Conservation (phyloP, 164 flowering plant genomes). For the Hamamelis virginiana region DNA sequence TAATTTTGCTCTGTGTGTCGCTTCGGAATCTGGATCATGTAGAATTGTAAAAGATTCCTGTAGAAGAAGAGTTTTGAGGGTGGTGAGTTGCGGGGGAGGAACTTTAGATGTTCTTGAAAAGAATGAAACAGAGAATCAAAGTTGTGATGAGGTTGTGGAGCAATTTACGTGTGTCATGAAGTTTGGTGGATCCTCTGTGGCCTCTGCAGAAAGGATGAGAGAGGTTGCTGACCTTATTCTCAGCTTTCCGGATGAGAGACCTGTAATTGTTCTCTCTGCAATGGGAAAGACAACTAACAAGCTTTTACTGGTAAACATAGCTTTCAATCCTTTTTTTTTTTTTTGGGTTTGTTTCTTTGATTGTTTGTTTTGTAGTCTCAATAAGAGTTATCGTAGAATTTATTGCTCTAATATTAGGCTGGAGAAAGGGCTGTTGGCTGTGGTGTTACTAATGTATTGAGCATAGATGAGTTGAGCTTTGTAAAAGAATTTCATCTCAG, state of each 20-base stretch:
- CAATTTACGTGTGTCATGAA: constrained; percentile 82
- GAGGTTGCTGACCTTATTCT: constrained; percentile 84
- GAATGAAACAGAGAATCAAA: constrained; percentile 14
- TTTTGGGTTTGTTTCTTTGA: not conserved
- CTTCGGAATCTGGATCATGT: constrained; percentile 19
- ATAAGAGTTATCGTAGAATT: not conserved
- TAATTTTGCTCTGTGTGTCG: constrained; percentile 19
- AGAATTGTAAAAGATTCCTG: constrained; percentile 7
- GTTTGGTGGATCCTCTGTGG: constrained; percentile 95
- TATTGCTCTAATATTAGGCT: constrained; percentile 42
- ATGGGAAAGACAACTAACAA: constrained; percentile 98
- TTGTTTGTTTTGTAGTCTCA: not conserved
- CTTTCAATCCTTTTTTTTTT: not conserved
- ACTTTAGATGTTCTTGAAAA: constrained; percentile 34
- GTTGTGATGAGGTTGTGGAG: constrained; percentile 25
- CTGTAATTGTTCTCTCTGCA: constrained; percentile 92
- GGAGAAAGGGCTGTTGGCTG: constrained; percentile 86
- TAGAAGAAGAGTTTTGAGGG: constrained; percentile 23
- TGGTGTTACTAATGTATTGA: constrained; percentile 59
- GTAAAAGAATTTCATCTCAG: constrained; percentile 68
- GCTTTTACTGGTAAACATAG: constrained; percentile 57
- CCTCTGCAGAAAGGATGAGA: constrained; percentile 81
- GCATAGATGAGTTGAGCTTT: constrained; percentile 59
- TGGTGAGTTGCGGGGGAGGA: constrained; percentile 36
- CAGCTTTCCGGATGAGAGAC: constrained; percentile 78